Base-by-base conservation (phyloP, 2,329 filamentous ascomycete genomes). In the Monosporascus sp. region DNA sequence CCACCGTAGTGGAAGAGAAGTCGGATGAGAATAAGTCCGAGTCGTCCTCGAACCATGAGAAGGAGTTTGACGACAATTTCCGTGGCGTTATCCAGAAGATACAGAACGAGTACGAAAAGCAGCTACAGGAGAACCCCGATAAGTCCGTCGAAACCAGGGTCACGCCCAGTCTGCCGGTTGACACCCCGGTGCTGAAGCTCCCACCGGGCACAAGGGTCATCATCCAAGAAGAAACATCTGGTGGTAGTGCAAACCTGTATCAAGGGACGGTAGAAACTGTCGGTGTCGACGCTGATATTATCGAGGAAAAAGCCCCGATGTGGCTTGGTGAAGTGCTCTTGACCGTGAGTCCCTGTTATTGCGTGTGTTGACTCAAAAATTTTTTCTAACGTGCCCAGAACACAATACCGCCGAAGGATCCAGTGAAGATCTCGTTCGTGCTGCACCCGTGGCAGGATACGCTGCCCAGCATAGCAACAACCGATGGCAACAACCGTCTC, bases 401-500 rank as follows among this genome's bases (percentile, higher is more conserved):
- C 67, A 80, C 83, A 66, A 83, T 90, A 8, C 90, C 91, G 0
- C 72, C 79, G 54, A 97, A 97, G 74, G 94, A 97, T n/a, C 85
- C 92, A 1, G 83, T 93, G 61, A 99, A 99, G 77, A 86, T 97
- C n/a, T 92, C 90, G 3, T 99, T 99, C 65, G 82, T 96, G 17
- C 77, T 99, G 24, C 84, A 94, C 61, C 92, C 94, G 0, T 91
- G 82, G 73, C 80, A 89, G 62, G 86, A 90, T 59, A 73, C 80
- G 25, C 74, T 97, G 50, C 90, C 91, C 1, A 81, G 80, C 51
- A 87, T 97, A 48, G 82, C 87, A 35, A 82, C 84, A 24, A 72
- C 83, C 4, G 91, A 96, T 65, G 87, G 87, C 50, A 96, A 93
- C 69, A 93, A 92, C 60, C 86, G 94, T 24, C 79, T 99, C 49